A percentile compares a stretch with the other conserved stretches of the same genome.
Evolutionary conservation across 2,329 filamentous ascomycete genomes (phyloP).

Genomic region (Alternaria sp.): DNA sequence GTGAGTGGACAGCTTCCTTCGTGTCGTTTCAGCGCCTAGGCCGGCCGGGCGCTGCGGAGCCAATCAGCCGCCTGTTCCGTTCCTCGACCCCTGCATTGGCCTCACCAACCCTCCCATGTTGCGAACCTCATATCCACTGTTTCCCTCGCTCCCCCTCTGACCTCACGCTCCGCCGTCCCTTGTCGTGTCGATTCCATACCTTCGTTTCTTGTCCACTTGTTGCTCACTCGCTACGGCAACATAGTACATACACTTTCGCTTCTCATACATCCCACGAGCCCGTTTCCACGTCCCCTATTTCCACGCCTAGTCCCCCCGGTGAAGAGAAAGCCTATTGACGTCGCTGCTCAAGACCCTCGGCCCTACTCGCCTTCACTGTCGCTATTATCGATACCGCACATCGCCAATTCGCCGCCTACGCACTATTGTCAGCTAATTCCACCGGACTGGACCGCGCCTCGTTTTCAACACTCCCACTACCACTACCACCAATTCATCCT

Average conservation of each 20-base stretch:
- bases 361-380: conserved; percentile 18
- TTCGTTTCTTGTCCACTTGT: conserved; percentile 42
- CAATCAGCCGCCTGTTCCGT: conserved; percentile 26
- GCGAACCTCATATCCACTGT: conserved; percentile 38
- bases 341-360: conserved; percentile 10
- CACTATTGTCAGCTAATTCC: conserved; percentile 9
- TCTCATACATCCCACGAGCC: conserved; percentile 13
- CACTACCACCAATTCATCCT: conserved; percentile 14
- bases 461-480: background rate
- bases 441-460: conserved; percentile 15
- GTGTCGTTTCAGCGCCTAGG: conserved; percentile 32
- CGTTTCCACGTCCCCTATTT: conserved; percentile 2
- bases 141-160: conserved; percentile 27
- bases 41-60: conserved; percentile 20
- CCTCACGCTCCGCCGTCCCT: conserved; percentile 27
- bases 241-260: conserved; percentile 26
- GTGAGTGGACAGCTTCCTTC: conserved; percentile 30
- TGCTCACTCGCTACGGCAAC: conserved; percentile 49
- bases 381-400: conserved; percentile 7
- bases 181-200: conserved; percentile 24
- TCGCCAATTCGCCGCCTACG: conserved; percentile 13
- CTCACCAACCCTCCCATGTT: conserved; percentile 14
- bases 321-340: conserved; percentile 16
- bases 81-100: conserved; percentile 8
- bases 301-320: conserved; percentile 16